Percentiles rank a stretch among this genome's conserved stretches.
Evolutionary conservation across 2,329 filamentous ascomycete species (phyloP).

Genomic region (Nothophoma quercina): DNA sequence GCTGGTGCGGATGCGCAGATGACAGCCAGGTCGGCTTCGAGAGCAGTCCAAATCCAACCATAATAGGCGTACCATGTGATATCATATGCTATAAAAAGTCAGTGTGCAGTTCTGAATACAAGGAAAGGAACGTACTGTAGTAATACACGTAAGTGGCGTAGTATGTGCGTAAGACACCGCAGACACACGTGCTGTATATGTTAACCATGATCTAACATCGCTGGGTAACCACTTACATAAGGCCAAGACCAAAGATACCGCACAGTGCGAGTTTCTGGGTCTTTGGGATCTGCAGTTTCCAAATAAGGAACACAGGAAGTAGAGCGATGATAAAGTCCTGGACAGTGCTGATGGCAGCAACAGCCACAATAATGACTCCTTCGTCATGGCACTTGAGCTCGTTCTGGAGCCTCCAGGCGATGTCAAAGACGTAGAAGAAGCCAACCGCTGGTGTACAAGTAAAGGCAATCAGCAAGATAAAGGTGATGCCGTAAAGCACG

Average conservation of each 20-base stretch:
- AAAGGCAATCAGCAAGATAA: slow-evolving; percentile 46
- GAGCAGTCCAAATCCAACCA: slow-evolving; percentile 51
- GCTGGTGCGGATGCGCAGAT: slow-evolving; percentile 55
- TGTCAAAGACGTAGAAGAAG: slow-evolving; percentile 52
- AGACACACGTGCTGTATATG: slow-evolving; percentile 39
- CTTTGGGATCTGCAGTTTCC: slow-evolving; percentile 53
- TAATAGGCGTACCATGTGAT: slow-evolving; percentile 51
- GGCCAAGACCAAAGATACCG: slow-evolving; percentile 54
- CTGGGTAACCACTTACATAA: slow-evolving; percentile 45
- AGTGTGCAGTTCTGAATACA: not conserved
- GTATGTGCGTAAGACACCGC: slow-evolving; percentile 49
- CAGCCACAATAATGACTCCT: slow-evolving; percentile 47
- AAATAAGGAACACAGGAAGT: slow-evolving; percentile 55
- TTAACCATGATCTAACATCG: not conserved
- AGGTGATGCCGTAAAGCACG: slow-evolving; percentile 48
- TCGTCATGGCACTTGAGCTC: slow-evolving; percentile 50
- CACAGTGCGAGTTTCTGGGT: slow-evolving; percentile 56
- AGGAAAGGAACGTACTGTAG: slow-evolving; percentile 18
- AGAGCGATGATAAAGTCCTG: slow-evolving; percentile 52
- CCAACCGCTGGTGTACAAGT: slow-evolving; percentile 50
- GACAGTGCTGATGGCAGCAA: slow-evolving; percentile 49
- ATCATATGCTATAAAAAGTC: slow-evolving; percentile 40
- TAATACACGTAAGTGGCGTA: slow-evolving; percentile 45
- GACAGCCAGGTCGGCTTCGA: slow-evolving; percentile 53
- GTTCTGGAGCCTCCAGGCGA: slow-evolving; percentile 40